Conservation (phyloP, 139 green algal species). For the Parachlorella kessleri region DNA sequence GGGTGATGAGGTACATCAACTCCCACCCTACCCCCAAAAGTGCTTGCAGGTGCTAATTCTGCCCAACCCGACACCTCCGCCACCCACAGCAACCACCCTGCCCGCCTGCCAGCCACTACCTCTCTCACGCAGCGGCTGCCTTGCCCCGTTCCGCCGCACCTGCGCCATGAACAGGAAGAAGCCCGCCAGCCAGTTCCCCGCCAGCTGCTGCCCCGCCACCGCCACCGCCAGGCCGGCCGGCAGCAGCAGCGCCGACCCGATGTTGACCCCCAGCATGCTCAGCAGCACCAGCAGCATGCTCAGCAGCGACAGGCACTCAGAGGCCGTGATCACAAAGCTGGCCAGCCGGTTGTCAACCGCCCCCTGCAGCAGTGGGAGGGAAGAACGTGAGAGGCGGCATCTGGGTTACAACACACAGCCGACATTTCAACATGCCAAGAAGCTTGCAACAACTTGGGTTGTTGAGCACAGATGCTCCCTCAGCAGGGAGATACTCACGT, state of each 20-base stretch:
- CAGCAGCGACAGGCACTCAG: slow-evolving; percentile 58
- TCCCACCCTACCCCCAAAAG: too few species aligned
- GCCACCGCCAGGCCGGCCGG: slow-evolving; percentile 66
- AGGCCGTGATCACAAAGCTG: slow-evolving; percentile 57
- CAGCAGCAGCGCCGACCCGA: slow-evolving; percentile 66
- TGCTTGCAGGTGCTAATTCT: too few species aligned
- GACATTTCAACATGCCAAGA: background rate
- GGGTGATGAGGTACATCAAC: too few species aligned
- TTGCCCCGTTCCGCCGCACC: too few species aligned
- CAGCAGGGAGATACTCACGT: too few species aligned
- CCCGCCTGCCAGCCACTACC: too few species aligned
- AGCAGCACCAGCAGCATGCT: slow-evolving; percentile 59
- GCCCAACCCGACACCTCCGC: too few species aligned
- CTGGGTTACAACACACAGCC: background rate
- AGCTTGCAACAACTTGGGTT: background rate
- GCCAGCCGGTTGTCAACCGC: slow-evolving; percentile 62
- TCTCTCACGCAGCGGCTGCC: too few species aligned
- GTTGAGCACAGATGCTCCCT: too few species aligned
- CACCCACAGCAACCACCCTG: too few species aligned
- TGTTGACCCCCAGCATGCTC: slow-evolving; percentile 66
- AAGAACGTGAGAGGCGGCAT: too few species aligned
- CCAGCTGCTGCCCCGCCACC: slow-evolving; percentile 68
- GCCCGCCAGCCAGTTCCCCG: slow-evolving; percentile 72
- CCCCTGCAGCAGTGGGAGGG: slow-evolving; percentile 41
- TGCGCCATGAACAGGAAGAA: slow-evolving; percentile 71